Evolutionary conservation across 768 basidiomycete genomes (phyloP), one percentile per base, ranked within the genome.

Genomic region (Lactarius quietus): DNA sequence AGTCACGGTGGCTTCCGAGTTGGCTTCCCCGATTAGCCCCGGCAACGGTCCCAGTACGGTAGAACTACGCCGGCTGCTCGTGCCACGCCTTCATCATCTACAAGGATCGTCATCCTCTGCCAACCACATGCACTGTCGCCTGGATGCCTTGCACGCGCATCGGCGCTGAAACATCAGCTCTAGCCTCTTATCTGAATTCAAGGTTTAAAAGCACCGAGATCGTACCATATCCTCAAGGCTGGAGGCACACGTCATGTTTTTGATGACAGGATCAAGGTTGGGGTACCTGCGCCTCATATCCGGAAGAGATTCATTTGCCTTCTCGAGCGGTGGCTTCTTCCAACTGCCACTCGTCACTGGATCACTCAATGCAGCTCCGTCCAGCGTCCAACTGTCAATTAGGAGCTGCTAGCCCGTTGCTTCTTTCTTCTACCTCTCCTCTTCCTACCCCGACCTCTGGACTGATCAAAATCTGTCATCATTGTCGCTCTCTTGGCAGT

Each of bases 301-400:
- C 20, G 33, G 54, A 41, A 17, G 23, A 29, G 8, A 5, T 4
- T 28, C 15, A 43, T 56, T 54, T 62, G 41, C 61, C 54, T 53
- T 41, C 43, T 28, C 57, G 15, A 36, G 35, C 23, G 26, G 9
- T 57, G 33, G 33, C 54, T 57, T 57, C 43, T 43, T 20, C 29
- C 53, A 23, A 38, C 39, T 43, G 28, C 20, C 29, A 54, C 52
- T 58, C 58, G 53, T 64, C 58, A 36, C 58, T 28, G 39, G 29
- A 57, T 63, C 63, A 63, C 63, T 31, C 28, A 28, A 10, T 28
- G 12, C 3, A 14, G 12, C 23, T 4, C 45, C 45, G 45, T 48
- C 23, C 23, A 48, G 12, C 45, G 45, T 48, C 23, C 23, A 48
- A 23, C n/a, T 26, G 12, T 23, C 23, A 26, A 23, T 26, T 23